Evolutionary conservation across 371 early-diverging fungal species (phyloP), one percentile per base, ranked within the genome.

Genomic region (Mucor indicus): DNA sequence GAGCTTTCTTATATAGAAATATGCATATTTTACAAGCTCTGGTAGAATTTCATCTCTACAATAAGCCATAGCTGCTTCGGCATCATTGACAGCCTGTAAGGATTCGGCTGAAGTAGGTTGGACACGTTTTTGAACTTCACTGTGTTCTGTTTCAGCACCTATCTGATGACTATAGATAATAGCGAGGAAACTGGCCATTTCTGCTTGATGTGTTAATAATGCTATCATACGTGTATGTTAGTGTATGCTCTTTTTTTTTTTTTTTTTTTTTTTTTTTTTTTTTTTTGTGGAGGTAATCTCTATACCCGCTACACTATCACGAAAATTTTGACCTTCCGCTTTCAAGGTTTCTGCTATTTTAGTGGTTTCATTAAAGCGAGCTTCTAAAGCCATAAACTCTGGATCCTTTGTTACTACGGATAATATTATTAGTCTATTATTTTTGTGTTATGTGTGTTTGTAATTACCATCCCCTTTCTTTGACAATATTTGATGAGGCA

Each of bases 251-350:
- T 33, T 33, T 4, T n/a, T 13, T 15, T 33, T 33, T 33, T 42
- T 23, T 5, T 44, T 33, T 45, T 7, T n/a, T 17, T 45, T 38
- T 23, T 38, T 2, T 12, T 20, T 33, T n/a, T n/a, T n/a, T n/a
- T n/a, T n/a, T n/a, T n/a, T n/a, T n/a, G n/a, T n/a, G n/a, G n/a
- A n/a, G n/a, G n/a, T n/a, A n/a, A n/a, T n/a, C 12, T 12, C 16
- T 32, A 42, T 66, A 82, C 84, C 67, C 4, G 83, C 62, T 35
- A 93, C 62, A 33, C 79, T 74, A 66, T 93, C 90, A 48, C 89
- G 85, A 66, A 85, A 91, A 46, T 80, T 77, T 44, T 73, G 71
- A 10, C 87, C 83, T 46, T 90, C 90, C n/a, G 67, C 76, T 21
- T 77, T 53, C 2, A 93, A 72, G 43, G 54, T 63, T 36, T 70